Evolutionary conservation across 495 filamentous ascomycete species (phyloP), one percentile per base, ranked within the genome.

Genomic region (Daldinia bambusicola): DNA sequence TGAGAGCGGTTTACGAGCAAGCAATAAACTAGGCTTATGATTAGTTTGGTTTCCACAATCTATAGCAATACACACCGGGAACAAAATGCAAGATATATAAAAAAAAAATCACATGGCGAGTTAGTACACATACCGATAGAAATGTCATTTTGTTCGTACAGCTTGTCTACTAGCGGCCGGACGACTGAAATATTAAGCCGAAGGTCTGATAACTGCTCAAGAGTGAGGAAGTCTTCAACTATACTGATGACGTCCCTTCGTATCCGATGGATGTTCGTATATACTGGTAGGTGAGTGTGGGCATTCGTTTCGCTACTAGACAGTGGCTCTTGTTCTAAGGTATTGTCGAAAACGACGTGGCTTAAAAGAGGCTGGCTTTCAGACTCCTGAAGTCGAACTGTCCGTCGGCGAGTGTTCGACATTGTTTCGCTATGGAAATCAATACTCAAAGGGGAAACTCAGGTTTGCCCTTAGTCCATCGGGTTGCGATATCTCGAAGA

Each of bases 121-220:
- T 52, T 9, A 32, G n/a, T 56, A 41, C 63, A 74, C 77, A 6
- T 78, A 86, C 85, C 81, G 41, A 90, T 85, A 2, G 90, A 92
- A 40, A 91, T 87, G 76, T 93, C 90, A 55, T 90, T 81, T 52
- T 84, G 81, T 66, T 89, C 87, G 73, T 91, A 92, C 3, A 92
- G 80, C 66, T 88, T 89, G 74, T 92, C 88, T 18, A 93, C 88
- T 16, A 92, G 77, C 6, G 90, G 90, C 56, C 90, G 84, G 4
- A 92, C 87, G 32, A 92, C 86, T 4, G 86, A 82, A n/a, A 89
- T 81, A 72, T 91, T 92, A 78, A 93, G 90, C 60, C 90, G 83
- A 40, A 90, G 85, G 71, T 89, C 88, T 63, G 85, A 83, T 10
- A 92, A 78, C 75, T 92, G 90, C 50, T 92, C 89, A 20, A 89